Evolutionary conservation across 202 grass and related monocot species (phyloP).

Genomic region (Schoenoplectus triqueter): DNA sequence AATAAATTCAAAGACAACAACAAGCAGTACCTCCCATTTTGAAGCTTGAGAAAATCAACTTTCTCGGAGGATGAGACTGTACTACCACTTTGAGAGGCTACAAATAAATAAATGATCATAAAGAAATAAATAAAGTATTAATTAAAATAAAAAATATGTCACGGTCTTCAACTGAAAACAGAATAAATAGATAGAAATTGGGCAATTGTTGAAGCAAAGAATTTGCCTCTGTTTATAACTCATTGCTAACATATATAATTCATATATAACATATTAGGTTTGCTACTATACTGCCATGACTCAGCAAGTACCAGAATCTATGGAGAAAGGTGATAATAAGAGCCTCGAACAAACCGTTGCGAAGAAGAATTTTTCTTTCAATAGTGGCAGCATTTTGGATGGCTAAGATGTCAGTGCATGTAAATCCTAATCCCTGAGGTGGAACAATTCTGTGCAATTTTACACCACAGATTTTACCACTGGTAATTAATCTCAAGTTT

Average conservation of each 20-base stretch:
- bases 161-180: slow-evolving; percentile 18
- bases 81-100: slow-evolving; percentile 68
- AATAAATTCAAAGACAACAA: neutral
- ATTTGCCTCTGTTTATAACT: neutral
- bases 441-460: slow-evolving; percentile 52
- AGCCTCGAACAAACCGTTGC: slow-evolving; percentile 92
- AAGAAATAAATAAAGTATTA: slow-evolving; percentile 19
- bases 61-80: slow-evolving; percentile 58
- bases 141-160: slow-evolving; percentile 23
- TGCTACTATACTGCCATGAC: neutral
- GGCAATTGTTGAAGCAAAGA: slow-evolving; percentile 14
- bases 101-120: slow-evolving; percentile 44
- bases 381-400: slow-evolving; percentile 60
- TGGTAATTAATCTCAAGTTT: slow-evolving; percentile 55
- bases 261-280: neutral
- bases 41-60: slow-evolving; percentile 94
- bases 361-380: slow-evolving; percentile 57
- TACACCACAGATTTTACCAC: slow-evolving; percentile 60
- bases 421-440: slow-evolving; percentile 59
- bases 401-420: slow-evolving; percentile 69
- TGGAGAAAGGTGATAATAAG: slow-evolving; percentile 47
- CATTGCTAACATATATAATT: neutral
- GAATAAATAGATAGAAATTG: slow-evolving; percentile 31
- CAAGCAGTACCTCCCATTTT: slow-evolving; percentile 54
- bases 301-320: neutral